phyloP scores from a whole-genome alignment of 2,329 filamentous ascomycete species.

The Sporothrix phasma region DNA sequence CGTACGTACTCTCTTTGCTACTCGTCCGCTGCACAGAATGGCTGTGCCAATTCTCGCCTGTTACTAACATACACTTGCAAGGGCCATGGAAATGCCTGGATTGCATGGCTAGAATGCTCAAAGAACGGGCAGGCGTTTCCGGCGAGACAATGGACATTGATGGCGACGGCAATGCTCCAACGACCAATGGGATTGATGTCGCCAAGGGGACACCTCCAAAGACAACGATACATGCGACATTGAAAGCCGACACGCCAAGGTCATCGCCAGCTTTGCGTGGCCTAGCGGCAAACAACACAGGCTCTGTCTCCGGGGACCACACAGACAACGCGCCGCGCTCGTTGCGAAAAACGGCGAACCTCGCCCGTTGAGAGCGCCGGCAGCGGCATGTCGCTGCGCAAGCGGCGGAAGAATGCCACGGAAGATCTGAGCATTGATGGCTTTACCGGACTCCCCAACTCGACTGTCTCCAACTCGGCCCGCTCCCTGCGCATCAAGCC shows the following conservation, averaged over 20 bases:
- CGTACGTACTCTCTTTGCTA: neutral
- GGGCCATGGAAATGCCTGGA: constrained; percentile 44
- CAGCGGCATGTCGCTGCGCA: constrained; percentile 40
- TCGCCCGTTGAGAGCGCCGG: constrained; percentile 58
- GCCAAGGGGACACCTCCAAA: constrained; percentile 22
- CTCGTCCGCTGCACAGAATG: too few relatives aligned
- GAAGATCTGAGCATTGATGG: constrained; percentile 33
- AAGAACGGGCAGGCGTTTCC: constrained; percentile 24
- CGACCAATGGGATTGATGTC: constrained; percentile 20
- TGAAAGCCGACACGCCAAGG: constrained; percentile 53
- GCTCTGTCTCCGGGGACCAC: constrained; percentile 66
- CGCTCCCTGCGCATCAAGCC: constrained; percentile 49
- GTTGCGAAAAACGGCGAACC: constrained; percentile 74
- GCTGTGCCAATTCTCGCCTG: neutral
- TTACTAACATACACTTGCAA: neutral
- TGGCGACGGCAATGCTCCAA: constrained; percentile 8
- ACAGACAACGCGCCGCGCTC: constrained; percentile 64
- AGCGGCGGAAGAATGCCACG: constrained; percentile 40
- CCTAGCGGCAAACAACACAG: constrained; percentile 43
- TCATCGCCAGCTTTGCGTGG: constrained; percentile 60
- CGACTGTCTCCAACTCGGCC: constrained; percentile 35
- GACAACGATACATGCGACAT: constrained; percentile 21
- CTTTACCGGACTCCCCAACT: constrained; percentile 25
- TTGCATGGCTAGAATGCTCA: constrained; percentile 28
- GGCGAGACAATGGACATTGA: constrained; percentile 18